Evolutionary conservation across 139 green algal species (phyloP), one percentile per base, ranked within the genome.

Genomic region (Picochlorum sp.): DNA sequence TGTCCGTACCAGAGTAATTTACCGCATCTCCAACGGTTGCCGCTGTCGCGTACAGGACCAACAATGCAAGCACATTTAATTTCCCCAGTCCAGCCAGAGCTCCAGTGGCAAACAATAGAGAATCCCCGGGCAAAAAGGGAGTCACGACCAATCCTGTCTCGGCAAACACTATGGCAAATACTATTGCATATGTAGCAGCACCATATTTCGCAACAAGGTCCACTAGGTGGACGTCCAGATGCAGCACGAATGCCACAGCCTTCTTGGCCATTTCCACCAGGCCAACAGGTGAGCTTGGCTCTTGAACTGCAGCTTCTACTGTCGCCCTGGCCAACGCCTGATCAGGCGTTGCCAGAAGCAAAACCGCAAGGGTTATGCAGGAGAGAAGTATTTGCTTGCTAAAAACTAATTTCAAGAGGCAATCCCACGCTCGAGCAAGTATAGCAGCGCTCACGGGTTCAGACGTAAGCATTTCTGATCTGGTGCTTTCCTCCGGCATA

Each of bases 111-210:
- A 96, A 95, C 10, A 96, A 81, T 40, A 96, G 77, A 2, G 80
- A 91, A 71, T 96, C 89, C 5, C 88, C 75, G 3, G 89, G 89
- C 18, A 96, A 70, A 72, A 96, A 95, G 18, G 87, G 87, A 3
- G 84, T 94, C 20, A 95, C 52, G 35, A 95, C 84, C 16, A 91
- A 70, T 3, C 86, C 75, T 12, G 75, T 83, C 40, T 83, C 75
- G 1, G 52, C 55, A 68, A 88, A 88, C 6, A 88, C 76, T 12
- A 88, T 86, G 44, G 50, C 78, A 40, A 78, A 94, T 8, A 96
- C 72, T 29, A 96, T 80, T 30, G 55, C 75, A 65, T 95, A 95
- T 7, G 82, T 89, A 2, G 61, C 20, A 24, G 36, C 60, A 31
- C 86, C 86, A 49, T 92, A 81, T 40, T 68, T 50, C 6, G 64